Percentiles rank a stretch among this genome's conserved stretches.
These are phyloP conservation scores for Yamadazyma oceani DNA, from an alignment of 1,139 yeast species.

Conservation along the genomic window DNA sequence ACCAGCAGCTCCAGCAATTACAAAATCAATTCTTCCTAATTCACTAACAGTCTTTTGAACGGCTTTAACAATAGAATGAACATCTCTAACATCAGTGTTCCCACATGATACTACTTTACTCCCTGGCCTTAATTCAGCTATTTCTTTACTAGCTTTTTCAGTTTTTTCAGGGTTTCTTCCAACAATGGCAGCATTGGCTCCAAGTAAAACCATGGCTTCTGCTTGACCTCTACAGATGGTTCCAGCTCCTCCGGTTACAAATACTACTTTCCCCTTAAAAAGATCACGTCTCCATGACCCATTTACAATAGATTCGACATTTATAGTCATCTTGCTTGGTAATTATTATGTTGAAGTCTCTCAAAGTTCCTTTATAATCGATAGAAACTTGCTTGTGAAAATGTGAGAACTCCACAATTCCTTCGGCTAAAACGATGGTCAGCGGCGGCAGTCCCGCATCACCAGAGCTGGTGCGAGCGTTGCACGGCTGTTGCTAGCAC, in stretches of 20 bases:
- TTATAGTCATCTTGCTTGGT: not conserved
- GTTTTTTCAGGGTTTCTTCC: constrained; percentile 79
- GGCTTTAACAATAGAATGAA: constrained; percentile 57
- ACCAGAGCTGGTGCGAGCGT: no score
- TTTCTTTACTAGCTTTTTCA: constrained; percentile 64
- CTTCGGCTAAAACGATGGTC: not conserved
- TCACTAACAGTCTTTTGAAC: constrained; percentile 62
- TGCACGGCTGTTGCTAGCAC: no score
- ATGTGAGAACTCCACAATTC: not conserved
- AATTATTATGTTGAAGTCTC: not conserved
- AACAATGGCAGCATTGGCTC: constrained; percentile 84
- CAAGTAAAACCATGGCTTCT: constrained; percentile 79
- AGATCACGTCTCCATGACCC: constrained; percentile 57
- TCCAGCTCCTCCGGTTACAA: constrained; percentile 97
- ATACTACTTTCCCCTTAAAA: constrained; percentile 82
- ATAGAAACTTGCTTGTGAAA: constrained; percentile 1
- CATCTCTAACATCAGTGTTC: constrained; percentile 75
- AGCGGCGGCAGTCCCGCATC: no score
- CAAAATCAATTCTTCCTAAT: constrained; percentile 78
- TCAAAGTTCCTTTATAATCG: no score
- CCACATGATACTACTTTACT: constrained; percentile 73
- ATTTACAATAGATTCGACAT: constrained; percentile 15
- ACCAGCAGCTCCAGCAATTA: constrained; percentile 97
- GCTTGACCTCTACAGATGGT: constrained; percentile 89
- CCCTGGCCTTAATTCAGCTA: constrained; percentile 56